Conservation (phyloP, 768 basidiomycete genomes). For the Lactarius trivialis region DNA sequence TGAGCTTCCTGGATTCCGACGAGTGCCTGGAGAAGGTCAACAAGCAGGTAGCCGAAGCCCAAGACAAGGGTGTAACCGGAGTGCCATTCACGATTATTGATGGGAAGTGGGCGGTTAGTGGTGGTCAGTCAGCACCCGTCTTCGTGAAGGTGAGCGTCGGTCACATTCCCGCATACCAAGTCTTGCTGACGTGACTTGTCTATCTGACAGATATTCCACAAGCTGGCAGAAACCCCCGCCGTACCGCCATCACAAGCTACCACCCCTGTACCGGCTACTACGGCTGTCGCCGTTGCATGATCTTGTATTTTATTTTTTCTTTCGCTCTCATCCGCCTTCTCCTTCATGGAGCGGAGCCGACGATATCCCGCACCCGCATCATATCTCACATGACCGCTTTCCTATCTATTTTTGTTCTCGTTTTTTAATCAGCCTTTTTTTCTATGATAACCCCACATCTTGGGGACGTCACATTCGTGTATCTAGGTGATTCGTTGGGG, state of each 20-base stretch:
- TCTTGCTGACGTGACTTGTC: neutral
- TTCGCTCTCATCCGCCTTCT: neutral
- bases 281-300: constrained; percentile 20
- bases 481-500: neutral
- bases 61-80: constrained; percentile 62
- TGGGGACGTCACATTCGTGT: neutral
- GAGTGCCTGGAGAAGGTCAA: constrained; percentile 61
- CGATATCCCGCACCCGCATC: constrained; percentile 16
- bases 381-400: constrained; percentile 1
- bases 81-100: constrained; percentile 79
- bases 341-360: constrained; percentile 10
- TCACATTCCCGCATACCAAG: neutral
- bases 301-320: neutral
- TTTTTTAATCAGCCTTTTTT: neutral
- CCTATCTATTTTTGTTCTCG: neutral
- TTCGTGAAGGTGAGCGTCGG: constrained; percentile 48
- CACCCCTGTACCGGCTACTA: constrained; percentile 8
- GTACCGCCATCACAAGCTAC: constrained; percentile 12
- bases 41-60: constrained; percentile 53
- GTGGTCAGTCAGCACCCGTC: constrained; percentile 65
- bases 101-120: constrained; percentile 69
- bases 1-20: constrained; percentile 57
- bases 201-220: constrained; percentile 19
- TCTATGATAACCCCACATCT: neutral
- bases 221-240: constrained; percentile 13